phyloP scores from a whole-genome alignment of 2,329 filamentous ascomycete species.

The Hypoxylon sp. region DNA sequence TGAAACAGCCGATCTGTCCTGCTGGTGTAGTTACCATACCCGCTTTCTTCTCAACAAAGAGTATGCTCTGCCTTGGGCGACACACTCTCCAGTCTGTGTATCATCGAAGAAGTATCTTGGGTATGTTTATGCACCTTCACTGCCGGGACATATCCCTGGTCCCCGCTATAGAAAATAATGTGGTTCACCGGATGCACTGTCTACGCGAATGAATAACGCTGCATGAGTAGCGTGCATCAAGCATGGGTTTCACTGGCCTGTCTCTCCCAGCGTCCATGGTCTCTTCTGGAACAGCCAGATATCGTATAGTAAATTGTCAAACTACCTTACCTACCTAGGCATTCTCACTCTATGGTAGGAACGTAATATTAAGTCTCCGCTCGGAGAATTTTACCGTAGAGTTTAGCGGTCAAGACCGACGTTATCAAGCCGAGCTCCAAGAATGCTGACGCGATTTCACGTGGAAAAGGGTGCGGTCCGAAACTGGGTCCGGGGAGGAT shows the following conservation, averaged over 20 bases:
- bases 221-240: not conserved
- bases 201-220: not conserved
- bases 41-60: not conserved
- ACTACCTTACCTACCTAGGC: too few relatives aligned
- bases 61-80: not conserved
- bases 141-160: not conserved
- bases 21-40: not conserved
- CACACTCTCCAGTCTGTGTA: not conserved
- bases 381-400: not conserved
- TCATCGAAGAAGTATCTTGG: not conserved
- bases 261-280: not conserved
- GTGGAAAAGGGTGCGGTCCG: not conserved
- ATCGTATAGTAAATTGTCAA: too few relatives aligned
- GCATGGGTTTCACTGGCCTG: not conserved
- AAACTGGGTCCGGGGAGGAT: not conserved
- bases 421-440: not conserved
- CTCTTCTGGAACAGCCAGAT: not conserved
- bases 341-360: not conserved
- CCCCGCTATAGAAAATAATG: not conserved
- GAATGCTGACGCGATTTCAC: not conserved
- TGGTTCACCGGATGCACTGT: not conserved
- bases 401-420: not conserved
- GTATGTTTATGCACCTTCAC: not conserved
- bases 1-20: not conserved
- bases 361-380: not conserved